Evolutionary conservation across 495 filamentous ascomycete genomes (phyloP).

Genomic region (Penicilliopsis zonata): DNA sequence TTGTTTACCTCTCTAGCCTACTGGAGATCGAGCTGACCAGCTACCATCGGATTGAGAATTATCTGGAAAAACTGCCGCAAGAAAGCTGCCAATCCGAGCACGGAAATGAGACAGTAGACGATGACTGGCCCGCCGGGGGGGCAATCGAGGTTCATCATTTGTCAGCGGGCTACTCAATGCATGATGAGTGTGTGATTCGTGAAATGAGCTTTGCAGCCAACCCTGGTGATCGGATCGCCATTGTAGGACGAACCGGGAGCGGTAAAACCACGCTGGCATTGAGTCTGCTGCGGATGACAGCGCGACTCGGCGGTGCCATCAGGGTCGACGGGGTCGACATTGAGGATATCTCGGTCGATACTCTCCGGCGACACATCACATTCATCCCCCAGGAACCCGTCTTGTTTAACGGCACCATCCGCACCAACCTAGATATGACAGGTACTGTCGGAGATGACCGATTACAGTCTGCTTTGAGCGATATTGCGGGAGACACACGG

Average conservation of each 20-base stretch:
- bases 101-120: no score
- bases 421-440: constrained; percentile 27
- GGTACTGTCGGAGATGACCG: background rate
- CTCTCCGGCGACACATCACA: constrained; percentile 31
- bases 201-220: constrained; percentile 57
- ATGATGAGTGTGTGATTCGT: constrained; percentile 53
- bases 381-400: constrained; percentile 41
- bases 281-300: background rate
- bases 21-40: constrained; percentile 79
- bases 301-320: constrained; percentile 27
- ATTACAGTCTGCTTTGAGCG: constrained; percentile 17
- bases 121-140: no score
- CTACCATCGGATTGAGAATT: constrained; percentile 69
- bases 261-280: constrained; percentile 58
- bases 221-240: constrained; percentile 65
- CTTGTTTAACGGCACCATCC: constrained; percentile 37
- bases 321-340: constrained; percentile 36
- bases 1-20: constrained; percentile 2
- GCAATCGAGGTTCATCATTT: no score
- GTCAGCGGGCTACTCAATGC: no score
- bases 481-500: background rate
- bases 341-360: constrained; percentile 26
- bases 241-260: constrained; percentile 79
- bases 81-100: no score
- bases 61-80: constrained; percentile 62